phyloP scores from a whole-genome alignment of 2,329 filamentous ascomycete genomes.

The Colletotrichum graminicola region DNA sequence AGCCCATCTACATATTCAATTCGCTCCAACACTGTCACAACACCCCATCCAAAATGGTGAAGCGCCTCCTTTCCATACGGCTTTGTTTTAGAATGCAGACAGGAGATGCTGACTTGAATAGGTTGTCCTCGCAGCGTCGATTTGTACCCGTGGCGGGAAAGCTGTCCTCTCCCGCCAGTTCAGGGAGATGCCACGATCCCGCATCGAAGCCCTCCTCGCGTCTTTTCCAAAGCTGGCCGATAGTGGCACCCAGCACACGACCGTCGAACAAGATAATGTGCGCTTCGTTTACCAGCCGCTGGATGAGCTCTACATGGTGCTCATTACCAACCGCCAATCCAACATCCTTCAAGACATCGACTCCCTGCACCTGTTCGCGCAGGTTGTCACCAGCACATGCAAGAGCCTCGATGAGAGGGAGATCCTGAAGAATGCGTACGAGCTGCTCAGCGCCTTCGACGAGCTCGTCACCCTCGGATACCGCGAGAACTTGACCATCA shows the following conservation, averaged over 20 bases:
- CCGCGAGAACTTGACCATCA: constrained; percentile 93
- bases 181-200: constrained; percentile 95
- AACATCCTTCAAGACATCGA: constrained; percentile 99
- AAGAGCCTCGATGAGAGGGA: constrained; percentile 96
- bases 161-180: constrained; percentile 98
- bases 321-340: constrained; percentile 99
- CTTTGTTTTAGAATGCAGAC: background rate
- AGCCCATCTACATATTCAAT: constrained; percentile 35
- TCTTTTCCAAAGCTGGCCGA: constrained; percentile 98
- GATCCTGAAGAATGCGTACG: constrained; percentile 94
- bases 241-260: constrained; percentile 96
- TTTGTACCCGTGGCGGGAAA: constrained; percentile 98
- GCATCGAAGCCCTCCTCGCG: constrained; percentile 95
- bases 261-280: constrained; percentile 98
- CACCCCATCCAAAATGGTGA: constrained; percentile 40
- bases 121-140: constrained; percentile 98
- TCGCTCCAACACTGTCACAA: constrained; percentile 23
- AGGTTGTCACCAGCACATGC: constrained; percentile 97
- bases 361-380: constrained; percentile 95
- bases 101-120: constrained; percentile 53
- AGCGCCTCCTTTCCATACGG: background rate
- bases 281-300: constrained; percentile 99
- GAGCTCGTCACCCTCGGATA: constrained; percentile 97
- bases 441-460: constrained; percentile 95
- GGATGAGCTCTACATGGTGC: constrained; percentile 99